phyloP scores from a whole-genome alignment of 1,284 basidiomycete genomes.

The Irpex sp. region DNA sequence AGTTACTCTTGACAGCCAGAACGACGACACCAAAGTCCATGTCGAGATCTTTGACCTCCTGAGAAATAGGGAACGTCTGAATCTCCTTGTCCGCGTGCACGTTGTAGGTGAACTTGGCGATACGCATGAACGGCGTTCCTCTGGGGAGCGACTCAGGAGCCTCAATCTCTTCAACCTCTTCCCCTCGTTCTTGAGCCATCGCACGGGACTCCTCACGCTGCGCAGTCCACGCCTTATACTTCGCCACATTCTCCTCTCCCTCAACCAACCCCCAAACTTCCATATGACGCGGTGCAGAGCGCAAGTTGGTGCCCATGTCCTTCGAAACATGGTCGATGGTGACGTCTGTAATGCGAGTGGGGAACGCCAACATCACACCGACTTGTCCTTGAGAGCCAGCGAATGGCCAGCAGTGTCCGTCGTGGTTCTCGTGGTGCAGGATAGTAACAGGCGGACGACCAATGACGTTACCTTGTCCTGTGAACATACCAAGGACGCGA shows the following conservation, averaged over 20 bases:
- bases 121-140: conserved; percentile 57
- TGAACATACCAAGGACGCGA: conserved; percentile 47
- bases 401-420: conserved; percentile 94
- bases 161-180: conserved; percentile 29
- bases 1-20: conserved; percentile 77
- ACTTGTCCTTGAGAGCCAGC: conserved; percentile 72
- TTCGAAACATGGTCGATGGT: conserved; percentile 85
- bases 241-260: conserved; percentile 61
- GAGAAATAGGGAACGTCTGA: conserved; percentile 81
- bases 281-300: conserved; percentile 80
- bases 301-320: conserved; percentile 73
- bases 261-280: conserved; percentile 88
- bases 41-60: conserved; percentile 60
- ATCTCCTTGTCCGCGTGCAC: conserved; percentile 59
- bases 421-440: conserved; percentile 74
- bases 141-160: conserved; percentile 52
- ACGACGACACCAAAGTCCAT: conserved; percentile 81
- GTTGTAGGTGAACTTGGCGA: conserved; percentile 82
- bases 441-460: conserved; percentile 82
- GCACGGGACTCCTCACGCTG: conserved; percentile 31
- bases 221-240: conserved; percentile 45
- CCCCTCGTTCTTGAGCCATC: conserved; percentile 32
- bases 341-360: conserved; percentile 67
- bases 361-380: conserved; percentile 72
- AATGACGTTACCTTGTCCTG: conserved; percentile 52